These are phyloP conservation scores for Ceratocystis cacaofunesta DNA, from an alignment of 2,329 filamentous ascomycete species.

Conservation along the genomic window DNA sequence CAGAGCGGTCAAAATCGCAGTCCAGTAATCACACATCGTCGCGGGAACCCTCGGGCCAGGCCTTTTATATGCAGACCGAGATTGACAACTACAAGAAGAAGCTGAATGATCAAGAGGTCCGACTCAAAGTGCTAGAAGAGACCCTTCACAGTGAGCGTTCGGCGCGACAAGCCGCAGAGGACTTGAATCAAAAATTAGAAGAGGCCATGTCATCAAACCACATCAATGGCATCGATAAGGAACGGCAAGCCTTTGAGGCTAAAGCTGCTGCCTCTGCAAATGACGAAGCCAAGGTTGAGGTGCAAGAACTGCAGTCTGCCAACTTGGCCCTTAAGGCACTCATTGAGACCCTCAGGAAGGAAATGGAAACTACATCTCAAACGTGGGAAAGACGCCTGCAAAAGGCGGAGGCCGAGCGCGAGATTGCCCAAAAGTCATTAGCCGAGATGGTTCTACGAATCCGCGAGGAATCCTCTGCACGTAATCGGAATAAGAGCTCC, in stretches of 20 bases:
- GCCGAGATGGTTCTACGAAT: conserved; percentile 81
- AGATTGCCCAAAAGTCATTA: conserved; percentile 56
- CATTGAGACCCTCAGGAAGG: conserved; percentile 59
- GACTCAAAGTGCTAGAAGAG: conserved; percentile 45
- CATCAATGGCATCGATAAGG: neutral
- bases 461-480: conserved; percentile 26
- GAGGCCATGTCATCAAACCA: conserved; percentile 25
- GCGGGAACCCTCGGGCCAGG: conserved; percentile 46
- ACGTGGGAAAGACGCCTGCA: conserved; percentile 25
- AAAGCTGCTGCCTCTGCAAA: conserved; percentile 19
- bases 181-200: conserved; percentile 56
- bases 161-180: conserved; percentile 72
- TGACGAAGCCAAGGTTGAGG: conserved; percentile 23
- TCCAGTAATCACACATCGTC: conserved; percentile 20
- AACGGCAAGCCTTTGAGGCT: conserved; percentile 1
- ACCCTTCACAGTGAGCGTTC: conserved; percentile 64
- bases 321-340: conserved; percentile 42
- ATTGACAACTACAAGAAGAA: conserved; percentile 70
- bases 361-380: conserved; percentile 38
- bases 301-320: conserved; percentile 19
- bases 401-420: conserved; percentile 62
- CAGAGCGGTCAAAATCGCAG: conserved; percentile 53
- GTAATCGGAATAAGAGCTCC: conserved; percentile 1
- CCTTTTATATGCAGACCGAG: conserved; percentile 76
- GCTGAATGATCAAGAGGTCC: conserved; percentile 39